phyloP scores from a whole-genome alignment of 192 early-diverging fungal species.

The Geranomyces variabilis region DNA sequence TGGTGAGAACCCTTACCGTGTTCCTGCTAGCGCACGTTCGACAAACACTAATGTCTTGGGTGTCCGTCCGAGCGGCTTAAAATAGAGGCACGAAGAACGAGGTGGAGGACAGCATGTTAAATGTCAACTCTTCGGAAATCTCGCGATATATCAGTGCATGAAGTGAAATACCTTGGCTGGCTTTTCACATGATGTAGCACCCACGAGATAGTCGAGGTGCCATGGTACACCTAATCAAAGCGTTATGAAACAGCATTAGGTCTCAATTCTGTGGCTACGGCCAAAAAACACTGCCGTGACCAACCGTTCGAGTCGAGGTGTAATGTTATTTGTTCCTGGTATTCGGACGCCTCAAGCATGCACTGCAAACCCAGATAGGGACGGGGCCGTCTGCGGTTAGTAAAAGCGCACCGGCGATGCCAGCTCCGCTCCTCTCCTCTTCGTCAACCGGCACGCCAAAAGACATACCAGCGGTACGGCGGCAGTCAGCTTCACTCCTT shows the following conservation, averaged over 20 bases:
- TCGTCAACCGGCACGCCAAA: neutral
- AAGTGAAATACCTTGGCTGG: neutral
- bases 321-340: conserved; percentile 26
- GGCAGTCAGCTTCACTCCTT: conserved; percentile 15
- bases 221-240: conserved; percentile 17
- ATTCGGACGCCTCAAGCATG: conserved; percentile 32
- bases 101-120: too few species aligned
- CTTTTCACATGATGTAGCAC: conserved; percentile 7
- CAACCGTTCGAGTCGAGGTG: conserved; percentile 32
- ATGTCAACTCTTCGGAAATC: too few species aligned
- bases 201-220: conserved; percentile 35
- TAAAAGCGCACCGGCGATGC: too few species aligned
- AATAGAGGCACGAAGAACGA: too few species aligned
- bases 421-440: too few species aligned
- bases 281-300: neutral
- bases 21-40: conserved; percentile 16
- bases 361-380: conserved; percentile 23
- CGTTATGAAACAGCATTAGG: too few species aligned
- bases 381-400: too few species aligned
- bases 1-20: conserved; percentile 14
- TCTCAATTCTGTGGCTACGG: neutral
- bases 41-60: conserved; percentile 22
- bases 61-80: neutral
- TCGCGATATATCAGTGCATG: too few species aligned
- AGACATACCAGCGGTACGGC: conserved; percentile 33